Evolutionary conservation across 2,329 filamentous ascomycete species (phyloP).

Genomic region (Diaporthe sp.): DNA sequence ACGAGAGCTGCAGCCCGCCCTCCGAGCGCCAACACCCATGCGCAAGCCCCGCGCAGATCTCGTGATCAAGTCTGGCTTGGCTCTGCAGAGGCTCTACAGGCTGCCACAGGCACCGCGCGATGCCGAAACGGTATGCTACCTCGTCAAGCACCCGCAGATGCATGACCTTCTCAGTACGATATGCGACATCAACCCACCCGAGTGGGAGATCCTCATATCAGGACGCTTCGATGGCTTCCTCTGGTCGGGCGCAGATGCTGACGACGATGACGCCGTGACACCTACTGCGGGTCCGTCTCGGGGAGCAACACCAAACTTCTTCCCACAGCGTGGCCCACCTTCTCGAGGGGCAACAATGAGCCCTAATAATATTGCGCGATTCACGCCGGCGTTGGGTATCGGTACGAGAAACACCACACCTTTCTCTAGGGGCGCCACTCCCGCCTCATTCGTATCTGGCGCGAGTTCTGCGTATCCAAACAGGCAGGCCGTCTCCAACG

Average conservation of each 20-base stretch:
- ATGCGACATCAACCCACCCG: slow-evolving; percentile 88
- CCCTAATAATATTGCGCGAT: slow-evolving; percentile 54
- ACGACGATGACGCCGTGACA: slow-evolving; percentile 57
- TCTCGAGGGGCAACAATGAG: slow-evolving; percentile 57
- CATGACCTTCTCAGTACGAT: slow-evolving; percentile 91
- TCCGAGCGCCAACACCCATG: slow-evolving; percentile 77
- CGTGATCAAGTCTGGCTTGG: slow-evolving; percentile 79
- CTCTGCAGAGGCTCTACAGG: slow-evolving; percentile 88
- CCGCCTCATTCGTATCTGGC: slow-evolving; percentile 53
- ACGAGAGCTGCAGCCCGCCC: slow-evolving; percentile 67
- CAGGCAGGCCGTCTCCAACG: slow-evolving; percentile 81
- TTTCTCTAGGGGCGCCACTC: slow-evolving; percentile 68
- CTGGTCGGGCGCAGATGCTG: slow-evolving; percentile 87
- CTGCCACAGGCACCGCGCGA: slow-evolving; percentile 81
- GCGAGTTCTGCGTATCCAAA: slow-evolving; percentile 63
- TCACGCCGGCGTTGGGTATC: slow-evolving; percentile 53
- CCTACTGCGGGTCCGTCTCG: slow-evolving; percentile 58
- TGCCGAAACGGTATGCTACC: slow-evolving; percentile 86
- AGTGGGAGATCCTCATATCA: slow-evolving; percentile 96
- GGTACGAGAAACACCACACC: slow-evolving; percentile 63
- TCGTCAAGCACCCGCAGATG: slow-evolving; percentile 84
- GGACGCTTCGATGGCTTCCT: slow-evolving; percentile 96
- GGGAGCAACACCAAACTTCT: slow-evolving; percentile 67
- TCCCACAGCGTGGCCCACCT: slow-evolving; percentile 51
- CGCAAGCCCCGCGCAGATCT: slow-evolving; percentile 78